Evolutionary conservation across 192 early-diverging fungal species (phyloP).

Genomic region (Coemansia sp.): DNA sequence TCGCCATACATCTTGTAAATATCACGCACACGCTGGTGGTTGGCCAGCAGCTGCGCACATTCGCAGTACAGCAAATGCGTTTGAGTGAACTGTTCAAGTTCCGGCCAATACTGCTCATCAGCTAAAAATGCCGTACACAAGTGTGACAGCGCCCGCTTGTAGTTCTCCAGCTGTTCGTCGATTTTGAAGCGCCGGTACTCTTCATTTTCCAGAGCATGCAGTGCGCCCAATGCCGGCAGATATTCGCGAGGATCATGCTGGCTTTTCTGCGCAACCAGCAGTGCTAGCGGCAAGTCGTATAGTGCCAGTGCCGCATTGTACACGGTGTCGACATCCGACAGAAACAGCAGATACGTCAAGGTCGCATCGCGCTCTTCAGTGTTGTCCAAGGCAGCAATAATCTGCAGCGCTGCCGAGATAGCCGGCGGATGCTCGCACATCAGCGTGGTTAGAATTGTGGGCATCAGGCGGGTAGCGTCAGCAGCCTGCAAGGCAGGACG

Average conservation of each 20-base stretch:
- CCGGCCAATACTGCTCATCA: constrained; percentile 20
- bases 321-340: constrained; percentile 82
- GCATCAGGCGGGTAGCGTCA: constrained; percentile 58
- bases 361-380: constrained; percentile 73
- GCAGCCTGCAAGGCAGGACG: constrained; percentile 59
- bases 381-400: constrained; percentile 53
- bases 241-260: constrained; percentile 98
- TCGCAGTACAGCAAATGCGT: constrained; percentile 63
- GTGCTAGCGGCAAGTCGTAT: constrained; percentile 88
- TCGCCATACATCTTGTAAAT: constrained; percentile 60
- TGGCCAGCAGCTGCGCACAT: constrained; percentile 59
- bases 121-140: constrained; percentile 53
- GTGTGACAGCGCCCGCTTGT: constrained; percentile 67
- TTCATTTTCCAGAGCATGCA: constrained; percentile 66
- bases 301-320: constrained; percentile 91
- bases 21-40: constrained; percentile 51
- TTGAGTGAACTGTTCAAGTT: constrained; percentile 62
- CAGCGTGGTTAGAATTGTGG: constrained; percentile 81
- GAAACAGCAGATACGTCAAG: constrained; percentile 87
- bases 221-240: constrained; percentile 78
- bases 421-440: constrained; percentile 78
- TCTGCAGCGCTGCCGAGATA: constrained; percentile 71
- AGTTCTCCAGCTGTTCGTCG: constrained; percentile 77
- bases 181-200: constrained; percentile 84
- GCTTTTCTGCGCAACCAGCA: constrained; percentile 95